phyloP scores from a whole-genome alignment of 2,329 filamentous ascomycete genomes.

The Amauroascus verrucosus region DNA sequence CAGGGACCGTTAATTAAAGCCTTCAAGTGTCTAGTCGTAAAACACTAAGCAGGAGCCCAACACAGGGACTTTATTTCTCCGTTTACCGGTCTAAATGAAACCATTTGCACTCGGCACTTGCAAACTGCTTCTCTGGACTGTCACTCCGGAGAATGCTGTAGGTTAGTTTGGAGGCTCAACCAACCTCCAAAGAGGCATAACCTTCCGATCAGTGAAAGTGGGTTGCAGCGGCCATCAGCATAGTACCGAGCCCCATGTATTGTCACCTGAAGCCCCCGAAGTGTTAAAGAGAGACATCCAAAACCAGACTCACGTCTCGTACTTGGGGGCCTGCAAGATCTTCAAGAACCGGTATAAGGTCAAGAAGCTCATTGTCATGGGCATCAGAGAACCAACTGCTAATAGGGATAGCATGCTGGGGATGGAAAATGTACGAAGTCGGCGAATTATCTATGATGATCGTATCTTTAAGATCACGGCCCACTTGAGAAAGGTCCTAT shows the following conservation, averaged over 20 bases:
- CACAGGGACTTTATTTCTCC: neutral
- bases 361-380: conserved; percentile 95
- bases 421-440: conserved; percentile 98
- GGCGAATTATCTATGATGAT: conserved; percentile 99
- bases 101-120: neutral
- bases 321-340: conserved; percentile 84
- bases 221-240: neutral
- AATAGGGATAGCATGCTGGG: conserved; percentile 95
- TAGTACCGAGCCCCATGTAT: neutral
- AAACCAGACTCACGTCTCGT: conserved; percentile 89
- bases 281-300: conserved; percentile 65
- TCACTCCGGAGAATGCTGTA: neutral
- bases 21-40: neutral
- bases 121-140: neutral
- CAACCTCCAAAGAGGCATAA: neutral
- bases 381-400: conserved; percentile 99
- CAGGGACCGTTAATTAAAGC: conserved; percentile 12
- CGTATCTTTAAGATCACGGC: conserved; percentile 87
- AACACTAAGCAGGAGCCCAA: neutral
- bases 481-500: conserved; percentile 86
- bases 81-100: neutral
- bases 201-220: neutral
- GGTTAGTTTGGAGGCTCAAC: neutral
- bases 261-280: neutral
- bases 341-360: conserved; percentile 95